Conservation (phyloP, 306 rosid genomes). For the Quercus engelmannii region DNA sequence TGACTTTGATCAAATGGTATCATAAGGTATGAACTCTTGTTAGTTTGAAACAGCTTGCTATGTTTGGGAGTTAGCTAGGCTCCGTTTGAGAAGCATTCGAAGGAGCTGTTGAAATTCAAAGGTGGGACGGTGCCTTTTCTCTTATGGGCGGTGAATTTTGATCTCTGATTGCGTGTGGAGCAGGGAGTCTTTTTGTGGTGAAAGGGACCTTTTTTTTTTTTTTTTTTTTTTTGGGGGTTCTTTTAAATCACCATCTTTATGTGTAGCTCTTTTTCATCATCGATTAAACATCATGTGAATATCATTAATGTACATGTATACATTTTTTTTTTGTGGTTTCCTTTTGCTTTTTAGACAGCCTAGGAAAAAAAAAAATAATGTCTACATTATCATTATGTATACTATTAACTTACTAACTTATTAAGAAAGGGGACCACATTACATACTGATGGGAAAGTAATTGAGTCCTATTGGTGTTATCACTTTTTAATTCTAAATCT, state of each 20-base stretch:
- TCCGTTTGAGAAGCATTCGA: background rate
- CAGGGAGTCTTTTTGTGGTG: constrained; percentile 18
- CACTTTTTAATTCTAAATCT: background rate
- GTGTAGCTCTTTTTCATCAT: background rate
- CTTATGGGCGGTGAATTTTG: constrained; percentile 19
- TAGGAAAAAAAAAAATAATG: background rate
- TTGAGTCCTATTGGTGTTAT: background rate
- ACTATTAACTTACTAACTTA: background rate
- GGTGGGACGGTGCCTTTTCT: constrained; percentile 29
- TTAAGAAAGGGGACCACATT: background rate
- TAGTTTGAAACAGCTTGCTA: background rate
- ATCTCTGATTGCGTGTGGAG: constrained; percentile 19
- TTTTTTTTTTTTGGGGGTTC: too few species aligned
- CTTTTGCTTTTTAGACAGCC: background rate
- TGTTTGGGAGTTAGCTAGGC: background rate
- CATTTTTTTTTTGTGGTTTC: background rate
- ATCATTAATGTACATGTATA: background rate
- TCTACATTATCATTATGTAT: background rate
- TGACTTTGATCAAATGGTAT: constrained; percentile 9
- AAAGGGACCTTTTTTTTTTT: background rate
- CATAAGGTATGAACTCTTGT: background rate
- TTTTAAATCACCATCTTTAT: constrained; percentile 14
- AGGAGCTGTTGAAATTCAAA: constrained; percentile 26
- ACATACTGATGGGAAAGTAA: background rate
- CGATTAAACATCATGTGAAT: background rate